These are phyloP conservation scores for Xylariales sp. DNA, from an alignment of 2,329 filamentous ascomycete species.

Conservation along the genomic window DNA sequence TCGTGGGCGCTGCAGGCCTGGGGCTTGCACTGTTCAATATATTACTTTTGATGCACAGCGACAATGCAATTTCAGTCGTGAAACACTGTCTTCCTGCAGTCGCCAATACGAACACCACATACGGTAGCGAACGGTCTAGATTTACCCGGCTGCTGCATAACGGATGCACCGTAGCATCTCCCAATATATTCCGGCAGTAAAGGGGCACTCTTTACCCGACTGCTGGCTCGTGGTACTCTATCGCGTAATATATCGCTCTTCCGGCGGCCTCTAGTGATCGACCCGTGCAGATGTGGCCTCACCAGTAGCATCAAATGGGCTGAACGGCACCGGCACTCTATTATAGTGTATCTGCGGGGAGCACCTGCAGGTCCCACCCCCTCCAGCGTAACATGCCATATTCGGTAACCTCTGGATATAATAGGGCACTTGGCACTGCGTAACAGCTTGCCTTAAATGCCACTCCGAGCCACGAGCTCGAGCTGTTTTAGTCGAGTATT, in stretches of 20 bases:
- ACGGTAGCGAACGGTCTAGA: constrained; percentile 26
- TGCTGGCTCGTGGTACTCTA: not conserved
- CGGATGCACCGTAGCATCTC: constrained; percentile 21
- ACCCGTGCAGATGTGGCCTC: constrained; percentile 11
- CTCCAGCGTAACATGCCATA: constrained; percentile 34
- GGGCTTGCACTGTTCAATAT: constrained; percentile 8
- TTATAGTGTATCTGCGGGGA: constrained; percentile 17
- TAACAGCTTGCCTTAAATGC: constrained; percentile 28
- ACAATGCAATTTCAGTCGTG: constrained; percentile 3
- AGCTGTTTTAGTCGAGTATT: not conserved
- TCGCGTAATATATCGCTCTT: constrained; percentile 7
- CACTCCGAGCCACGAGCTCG: not conserved
- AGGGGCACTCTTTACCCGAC: constrained; percentile 17
- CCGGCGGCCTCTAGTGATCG: constrained; percentile 20
- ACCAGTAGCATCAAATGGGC: not conserved
- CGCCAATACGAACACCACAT: constrained; percentile 3
- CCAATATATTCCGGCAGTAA: constrained; percentile 16
- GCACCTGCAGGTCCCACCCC: constrained; percentile 28
- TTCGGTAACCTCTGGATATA: constrained; percentile 7
- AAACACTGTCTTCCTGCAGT: not conserved
- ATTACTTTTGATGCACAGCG: constrained; percentile 22
- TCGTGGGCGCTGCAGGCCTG: constrained; percentile 12
- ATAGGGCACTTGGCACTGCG: constrained; percentile 12
- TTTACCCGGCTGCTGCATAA: constrained; percentile 24
- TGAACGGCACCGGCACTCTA: constrained; percentile 6